These are phyloP conservation scores for Neurospora sp. DNA, from an alignment of 2,329 filamentous ascomycete genomes.

Conservation along the genomic window DNA sequence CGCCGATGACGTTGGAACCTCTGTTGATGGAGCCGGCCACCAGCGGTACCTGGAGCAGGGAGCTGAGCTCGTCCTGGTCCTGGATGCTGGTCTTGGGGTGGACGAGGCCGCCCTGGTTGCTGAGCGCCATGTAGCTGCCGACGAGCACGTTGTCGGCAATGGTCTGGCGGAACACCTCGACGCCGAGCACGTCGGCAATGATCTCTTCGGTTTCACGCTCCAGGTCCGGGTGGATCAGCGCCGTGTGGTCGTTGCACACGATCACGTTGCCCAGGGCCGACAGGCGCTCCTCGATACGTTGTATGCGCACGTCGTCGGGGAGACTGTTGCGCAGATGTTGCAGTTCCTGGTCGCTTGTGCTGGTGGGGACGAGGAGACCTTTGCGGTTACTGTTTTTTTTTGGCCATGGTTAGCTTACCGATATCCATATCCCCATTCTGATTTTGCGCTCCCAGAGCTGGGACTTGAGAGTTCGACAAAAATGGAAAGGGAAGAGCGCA, in stretches of 20 bases:
- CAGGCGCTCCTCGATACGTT: constrained; percentile 93
- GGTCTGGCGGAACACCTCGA: constrained; percentile 88
- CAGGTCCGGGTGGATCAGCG: constrained; percentile 88
- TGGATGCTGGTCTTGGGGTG: constrained; percentile 96
- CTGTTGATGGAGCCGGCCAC: constrained; percentile 92
- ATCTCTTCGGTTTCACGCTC: constrained; percentile 99
- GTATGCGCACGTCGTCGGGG: constrained; percentile 84
- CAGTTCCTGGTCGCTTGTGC: constrained; percentile 94
- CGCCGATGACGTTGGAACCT: constrained; percentile 88
- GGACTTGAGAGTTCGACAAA: neutral
- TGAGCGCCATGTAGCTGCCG: constrained; percentile 91
- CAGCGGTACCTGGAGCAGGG: constrained; percentile 86
- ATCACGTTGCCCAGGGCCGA: constrained; percentile 96
- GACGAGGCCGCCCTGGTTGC: constrained; percentile 92
- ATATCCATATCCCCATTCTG: neutral
- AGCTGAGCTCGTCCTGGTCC: constrained; percentile 94
- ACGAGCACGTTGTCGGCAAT: constrained; percentile 95
- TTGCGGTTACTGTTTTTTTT: constrained; percentile 65
- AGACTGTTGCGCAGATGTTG: constrained; percentile 94
- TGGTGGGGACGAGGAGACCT: constrained; percentile 90
- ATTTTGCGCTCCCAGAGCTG: neutral
- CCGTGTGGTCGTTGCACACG: constrained; percentile 92
- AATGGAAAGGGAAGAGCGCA: constrained; percentile 16
- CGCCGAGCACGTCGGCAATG: constrained; percentile 83
- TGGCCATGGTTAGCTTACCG: neutral